Base-by-base conservation (phyloP, 768 basidiomycete genomes). In the Tylopilus balloui region DNA sequence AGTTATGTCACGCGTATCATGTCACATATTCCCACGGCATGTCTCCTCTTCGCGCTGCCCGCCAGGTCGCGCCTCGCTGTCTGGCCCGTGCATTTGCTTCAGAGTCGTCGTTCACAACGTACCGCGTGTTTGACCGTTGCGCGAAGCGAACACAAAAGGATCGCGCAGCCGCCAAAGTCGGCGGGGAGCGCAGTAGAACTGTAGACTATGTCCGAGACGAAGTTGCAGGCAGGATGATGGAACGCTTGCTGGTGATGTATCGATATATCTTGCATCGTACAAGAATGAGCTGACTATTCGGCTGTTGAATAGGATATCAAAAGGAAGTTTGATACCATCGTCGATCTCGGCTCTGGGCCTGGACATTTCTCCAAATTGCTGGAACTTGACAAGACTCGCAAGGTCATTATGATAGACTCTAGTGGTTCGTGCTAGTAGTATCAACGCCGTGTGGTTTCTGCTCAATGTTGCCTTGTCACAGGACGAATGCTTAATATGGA, bases 161-260 rank as follows among this genome's bases (percentile, higher is more conserved):
- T 63, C 71, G 81, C 12, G 85, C 91, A 0, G 88, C 81, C 4
- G 56, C 66, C 44, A 70, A 75, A 50, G 73, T 83, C 47, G 74
- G 70, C 39, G 84, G 86, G 17, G 66, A 69, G 20, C 72, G 74
- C 25, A 92, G 88, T 58, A 75, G 81, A 59, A 80, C 82, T 0
- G 92, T 93, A 6, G 95, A 99, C 73, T 97, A 97, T 68, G 72
- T 99, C 24, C 79, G 91, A 35, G 80, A 91, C 48, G 95, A 95
- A 64, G 83, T 94, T 9, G 92, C 94, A 19, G 89, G 92, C 54
- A 76, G 86, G 51, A 79, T 98, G 78, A 80, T 92, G 69, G 95
- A 98, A 63, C 77, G 95, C 47, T 79, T 99, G 54, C 68, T 89
- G 73, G 95, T 92, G 62, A 54, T 72, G 46, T 49, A 36, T 55